Base-by-base conservation (phyloP, 2,329 filamentous ascomycete genomes). In the Calonectria multiphialidica region DNA sequence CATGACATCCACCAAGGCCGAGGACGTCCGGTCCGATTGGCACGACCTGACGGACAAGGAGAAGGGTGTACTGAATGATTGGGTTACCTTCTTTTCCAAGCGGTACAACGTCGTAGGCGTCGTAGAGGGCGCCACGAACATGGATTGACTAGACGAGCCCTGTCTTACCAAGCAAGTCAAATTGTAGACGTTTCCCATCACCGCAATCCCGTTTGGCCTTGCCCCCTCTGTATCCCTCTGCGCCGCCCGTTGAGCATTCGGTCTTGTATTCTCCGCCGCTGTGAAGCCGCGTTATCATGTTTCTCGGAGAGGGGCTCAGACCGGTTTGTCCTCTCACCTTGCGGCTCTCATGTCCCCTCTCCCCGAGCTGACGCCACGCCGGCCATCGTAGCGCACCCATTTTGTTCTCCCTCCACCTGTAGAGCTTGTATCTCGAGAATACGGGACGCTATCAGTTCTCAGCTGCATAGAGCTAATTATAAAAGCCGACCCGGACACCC, bases 51-150 rank as follows among this genome's bases (percentile, higher is more conserved):
- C 89, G 16, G 95, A 98, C 25, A 95, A 97, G 84, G 93, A 98
- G 83, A 95, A 97, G 87, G 91, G 90, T 30, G 93, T 94, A 3
- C 86, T 99, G 73, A 90, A 96, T 66, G 97, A 99, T 83, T 99
- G 97, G 97, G 91, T 93, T 75, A 98, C 94, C 2, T 99, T 98
- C 86, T 99, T 99, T 85, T 95, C 93, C 77, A 99, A 98, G 87
- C 90, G 97, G 70, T 99, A 99, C 86, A 98, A 98, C 80, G 90
- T 98, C 64, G 92, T 97, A 57, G 95, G 95, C 16, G 83, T 88
- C 68, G 90, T 94, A 18, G 85, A 88, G 72, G 90, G 90, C 42
- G 90, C 90, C 33, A 91, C 88, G 33, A 92, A 92, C 79, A 84
- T 86, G 79, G 88, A 87, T 33, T 80, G 77, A 80, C 78, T 80